phyloP scores from a whole-genome alignment of 1,284 basidiomycete species.

The Meira nashicola region DNA sequence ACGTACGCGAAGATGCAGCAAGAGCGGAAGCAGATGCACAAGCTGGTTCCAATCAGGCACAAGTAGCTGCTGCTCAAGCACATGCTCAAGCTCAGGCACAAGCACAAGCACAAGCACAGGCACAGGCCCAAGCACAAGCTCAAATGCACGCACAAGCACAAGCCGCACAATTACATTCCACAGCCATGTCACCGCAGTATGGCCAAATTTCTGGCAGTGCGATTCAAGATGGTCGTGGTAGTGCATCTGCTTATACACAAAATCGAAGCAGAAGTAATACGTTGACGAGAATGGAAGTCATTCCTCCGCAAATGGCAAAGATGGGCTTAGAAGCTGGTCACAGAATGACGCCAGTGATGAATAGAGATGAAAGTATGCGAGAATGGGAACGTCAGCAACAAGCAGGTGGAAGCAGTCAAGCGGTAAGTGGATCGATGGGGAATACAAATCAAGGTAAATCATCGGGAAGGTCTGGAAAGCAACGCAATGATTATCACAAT shows the following conservation, averaged over 20 bases:
- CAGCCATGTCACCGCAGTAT: conserved; percentile 11
- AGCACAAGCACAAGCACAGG: conserved; percentile 17
- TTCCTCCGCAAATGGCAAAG: conserved; percentile 73
- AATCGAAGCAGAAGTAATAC: conserved; percentile 62
- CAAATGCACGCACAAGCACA: conserved; percentile 14
- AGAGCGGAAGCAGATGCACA: conserved; percentile 29
- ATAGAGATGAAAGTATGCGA: conserved; percentile 41
- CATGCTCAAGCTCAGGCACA: conserved; percentile 30
- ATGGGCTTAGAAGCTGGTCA: conserved; percentile 46
- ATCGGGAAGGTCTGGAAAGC: conserved; percentile 12
- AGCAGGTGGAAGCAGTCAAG: conserved; percentile 15
- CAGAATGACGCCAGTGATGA: conserved; percentile 41
- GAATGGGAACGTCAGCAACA: conserved; percentile 60
- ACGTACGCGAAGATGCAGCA: conserved; percentile 32
- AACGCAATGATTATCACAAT: conserved; percentile 23
- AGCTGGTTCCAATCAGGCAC: conserved; percentile 23
- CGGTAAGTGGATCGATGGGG: neutral
- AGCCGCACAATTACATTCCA: conserved; percentile 11
- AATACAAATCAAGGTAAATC: conserved; percentile 14
- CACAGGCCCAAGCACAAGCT: conserved; percentile 16
- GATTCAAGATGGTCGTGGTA: neutral
- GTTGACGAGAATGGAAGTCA: conserved; percentile 74
- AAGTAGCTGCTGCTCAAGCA: conserved; percentile 18
- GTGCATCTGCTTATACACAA: conserved; percentile 1
- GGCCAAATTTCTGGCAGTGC: neutral